Evolutionary conservation across 2,329 filamentous ascomycete genomes (phyloP), one percentile per base, ranked within the genome.

Genomic region (Talaromyces islandicus): DNA sequence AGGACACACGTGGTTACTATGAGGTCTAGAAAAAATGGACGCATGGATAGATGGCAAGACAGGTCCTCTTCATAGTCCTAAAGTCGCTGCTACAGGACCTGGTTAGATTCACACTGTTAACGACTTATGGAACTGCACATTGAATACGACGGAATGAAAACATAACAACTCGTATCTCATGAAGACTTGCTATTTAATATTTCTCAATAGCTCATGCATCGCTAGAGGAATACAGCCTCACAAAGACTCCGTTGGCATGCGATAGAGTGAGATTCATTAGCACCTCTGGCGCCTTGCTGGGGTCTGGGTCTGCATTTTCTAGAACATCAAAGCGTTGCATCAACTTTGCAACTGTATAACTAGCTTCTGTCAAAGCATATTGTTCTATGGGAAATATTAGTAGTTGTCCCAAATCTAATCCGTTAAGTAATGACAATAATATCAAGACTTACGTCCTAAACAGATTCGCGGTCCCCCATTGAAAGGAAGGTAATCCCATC

Each of bases 321-420:
- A 77, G 61, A 1, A 63, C 69, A 46, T 71, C 68, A 53, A 76
- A 77, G 11, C 67, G 65, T 63, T 77, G 75, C 65, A 77, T 64
- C 10, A 77, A 56, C 27, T 70, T 67, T 27, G 76, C 70, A 12
- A 76, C 67, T 0, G 73, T 73, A 51, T 75, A 77, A 53, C 75
- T 75, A 4, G 75, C 75, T 65, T 77, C 75, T 0, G 73, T 75
- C 11, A 77, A 70, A 1, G 74, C 75, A 50, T 77, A 76, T 75
- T 76, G 74, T 59, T 76, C 74, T 76, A n/a, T 17, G 35, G 9
- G 10, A 21, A 12, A 24, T 21, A 50, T 50, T 17, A 50, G 19
- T 12, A 3, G 14, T 38, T 50, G 12, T 50, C 10, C 10, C 19
- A 7, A 14, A 35, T 50, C 6, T 12, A 5, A 21, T 24, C 12